Conservation (phyloP, 441 rosid genomes). For the Bocquillonia castaneifolia region DNA sequence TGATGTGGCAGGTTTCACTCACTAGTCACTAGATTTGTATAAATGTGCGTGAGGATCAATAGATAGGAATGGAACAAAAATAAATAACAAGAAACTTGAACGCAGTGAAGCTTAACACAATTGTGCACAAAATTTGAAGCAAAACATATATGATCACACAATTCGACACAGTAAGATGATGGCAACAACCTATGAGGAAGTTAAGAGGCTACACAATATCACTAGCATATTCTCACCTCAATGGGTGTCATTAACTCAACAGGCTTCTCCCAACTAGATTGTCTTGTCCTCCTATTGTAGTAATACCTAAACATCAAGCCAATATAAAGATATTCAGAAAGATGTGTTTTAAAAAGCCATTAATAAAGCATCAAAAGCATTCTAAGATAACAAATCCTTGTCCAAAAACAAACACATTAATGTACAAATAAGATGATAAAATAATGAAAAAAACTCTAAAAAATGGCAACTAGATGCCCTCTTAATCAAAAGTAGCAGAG, state of each 20-base stretch:
- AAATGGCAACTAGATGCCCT: not conserved
- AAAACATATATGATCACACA: conserved; percentile 11
- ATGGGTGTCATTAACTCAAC: conserved; percentile 82
- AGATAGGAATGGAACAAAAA: conserved; percentile 10
- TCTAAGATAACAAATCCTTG: not conserved
- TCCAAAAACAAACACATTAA: not conserved
- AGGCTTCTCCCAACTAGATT: conserved; percentile 97
- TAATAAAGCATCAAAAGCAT: conserved; percentile 11
- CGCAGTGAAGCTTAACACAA: not conserved
- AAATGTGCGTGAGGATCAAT: conserved; percentile 14
- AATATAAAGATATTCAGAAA: not conserved
- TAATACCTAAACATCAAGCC: conserved; percentile 58
- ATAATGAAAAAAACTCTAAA: not conserved
- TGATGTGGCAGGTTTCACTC: conserved; percentile 16
- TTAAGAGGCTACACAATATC: conserved; percentile 17
- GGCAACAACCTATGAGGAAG: conserved; percentile 14
- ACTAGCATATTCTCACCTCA: conserved; percentile 56
- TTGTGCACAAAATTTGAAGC: not conserved
- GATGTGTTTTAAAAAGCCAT: conserved; percentile 4
- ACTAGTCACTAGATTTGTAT: not conserved
- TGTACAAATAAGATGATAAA: not conserved
- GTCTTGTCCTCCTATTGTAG: conserved; percentile 80
- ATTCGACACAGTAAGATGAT: not conserved
- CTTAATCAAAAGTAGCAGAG: conserved; percentile 3
- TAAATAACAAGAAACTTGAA: conserved; percentile 8